Conservation (phyloP, 1,284 basidiomycete species). For the Tilletia setariae region DNA sequence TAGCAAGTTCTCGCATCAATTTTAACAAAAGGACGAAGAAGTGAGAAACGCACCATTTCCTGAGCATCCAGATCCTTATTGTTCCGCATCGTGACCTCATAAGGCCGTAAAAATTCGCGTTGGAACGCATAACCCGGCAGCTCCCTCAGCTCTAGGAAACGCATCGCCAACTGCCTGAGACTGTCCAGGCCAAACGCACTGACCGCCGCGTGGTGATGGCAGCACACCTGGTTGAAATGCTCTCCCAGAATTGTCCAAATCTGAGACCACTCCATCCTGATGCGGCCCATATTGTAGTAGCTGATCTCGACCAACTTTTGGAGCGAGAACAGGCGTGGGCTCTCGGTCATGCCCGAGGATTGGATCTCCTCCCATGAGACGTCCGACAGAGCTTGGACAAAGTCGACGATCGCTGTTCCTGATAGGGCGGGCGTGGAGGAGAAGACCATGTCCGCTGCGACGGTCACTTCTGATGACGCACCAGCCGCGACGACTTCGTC, state of each 20-base stretch:
- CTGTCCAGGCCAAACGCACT: conserved; percentile 96
- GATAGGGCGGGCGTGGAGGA: conserved; percentile 89
- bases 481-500: conserved; percentile 97
- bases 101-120: conserved; percentile 97
- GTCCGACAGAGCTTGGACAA: conserved; percentile 90
- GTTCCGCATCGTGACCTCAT: conserved; percentile 96
- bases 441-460: conserved; percentile 98
- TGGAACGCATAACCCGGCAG: conserved; percentile 98
- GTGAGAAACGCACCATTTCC: conserved; percentile 72
- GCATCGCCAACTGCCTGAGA: conserved; percentile 94
- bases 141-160: conserved; percentile 98
- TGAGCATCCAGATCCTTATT: conserved; percentile 91
- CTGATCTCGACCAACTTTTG: conserved; percentile 99
- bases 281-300: conserved; percentile 99
- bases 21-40: not conserved
- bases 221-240: conserved; percentile 99
- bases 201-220: conserved; percentile 94
- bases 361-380: conserved; percentile 99
- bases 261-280: conserved; percentile 97
- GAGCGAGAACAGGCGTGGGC: conserved; percentile 91
- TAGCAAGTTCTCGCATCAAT: not conserved
- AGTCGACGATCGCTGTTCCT: conserved; percentile 95
- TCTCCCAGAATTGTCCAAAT: conserved; percentile 97
- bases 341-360: conserved; percentile 80
- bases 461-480: conserved; percentile 93